phyloP scores from a whole-genome alignment of 352 stramenopile genomes.

The Thalassiosira mediterranea region DNA sequence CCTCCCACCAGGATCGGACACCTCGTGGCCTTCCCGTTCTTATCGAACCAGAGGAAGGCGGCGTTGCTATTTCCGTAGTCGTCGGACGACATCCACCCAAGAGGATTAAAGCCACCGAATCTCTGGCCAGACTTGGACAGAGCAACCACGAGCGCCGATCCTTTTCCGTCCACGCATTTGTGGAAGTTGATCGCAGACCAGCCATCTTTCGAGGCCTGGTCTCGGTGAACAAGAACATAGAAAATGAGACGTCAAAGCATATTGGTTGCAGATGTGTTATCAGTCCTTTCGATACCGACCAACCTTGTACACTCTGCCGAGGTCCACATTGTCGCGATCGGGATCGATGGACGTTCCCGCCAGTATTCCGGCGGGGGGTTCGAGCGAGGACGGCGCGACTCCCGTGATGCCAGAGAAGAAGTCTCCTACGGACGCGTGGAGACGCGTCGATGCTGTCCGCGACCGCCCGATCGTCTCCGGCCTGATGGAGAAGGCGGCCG shows the following conservation, averaged over 20 bases:
- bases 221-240: neutral
- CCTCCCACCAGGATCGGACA: slow-evolving; percentile 64
- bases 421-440: slow-evolving; percentile 32
- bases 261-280: neutral
- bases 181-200: slow-evolving; percentile 80
- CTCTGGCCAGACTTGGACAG: slow-evolving; percentile 53
- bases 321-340: slow-evolving; percentile 37
- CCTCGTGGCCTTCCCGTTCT: slow-evolving; percentile 43
- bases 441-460: neutral
- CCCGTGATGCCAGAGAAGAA: slow-evolving; percentile 56
- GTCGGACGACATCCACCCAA: slow-evolving; percentile 70
- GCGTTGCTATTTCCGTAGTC: slow-evolving; percentile 71
- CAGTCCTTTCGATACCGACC: too few relatives aligned
- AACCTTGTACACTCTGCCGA: slow-evolving; percentile 76
- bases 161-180: slow-evolving; percentile 62
- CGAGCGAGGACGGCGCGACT: slow-evolving; percentile 34
- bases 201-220: slow-evolving; percentile 53
- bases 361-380: slow-evolving; percentile 40
- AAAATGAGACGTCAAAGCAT: neutral
- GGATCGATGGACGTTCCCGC: slow-evolving; percentile 54
- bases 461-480: neutral
- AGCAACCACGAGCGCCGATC: slow-evolving; percentile 68
- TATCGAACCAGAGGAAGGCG: slow-evolving; percentile 75
- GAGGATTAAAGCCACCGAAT: slow-evolving; percentile 77
- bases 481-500: neutral